phyloP scores from a whole-genome alignment of 2,329 filamentous ascomycete genomes.

The Trichoderma guizhouense region DNA sequence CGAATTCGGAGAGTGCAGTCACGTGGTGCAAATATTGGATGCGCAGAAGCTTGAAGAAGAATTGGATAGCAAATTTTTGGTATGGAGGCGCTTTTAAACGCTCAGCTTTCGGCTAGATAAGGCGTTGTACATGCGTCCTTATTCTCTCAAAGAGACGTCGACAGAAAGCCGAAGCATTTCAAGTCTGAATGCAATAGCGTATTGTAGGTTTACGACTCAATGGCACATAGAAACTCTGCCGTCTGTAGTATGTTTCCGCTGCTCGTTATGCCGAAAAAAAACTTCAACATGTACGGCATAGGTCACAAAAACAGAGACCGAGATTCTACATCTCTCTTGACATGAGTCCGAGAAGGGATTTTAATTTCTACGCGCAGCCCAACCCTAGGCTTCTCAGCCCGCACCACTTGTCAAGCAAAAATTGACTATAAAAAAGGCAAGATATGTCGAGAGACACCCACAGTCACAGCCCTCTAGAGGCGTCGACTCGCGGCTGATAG shows the following conservation, averaged over 20 bases:
- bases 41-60: not conserved
- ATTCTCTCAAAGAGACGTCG: not conserved
- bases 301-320: not conserved
- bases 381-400: not conserved
- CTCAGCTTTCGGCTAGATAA: not conserved
- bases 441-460: constrained; percentile 36
- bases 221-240: not conserved
- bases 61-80: not conserved
- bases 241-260: not conserved
- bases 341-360: not conserved
- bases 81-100: not conserved
- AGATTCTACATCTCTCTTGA: not conserved
- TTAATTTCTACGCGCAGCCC: not conserved
- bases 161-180: not conserved
- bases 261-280: not conserved
- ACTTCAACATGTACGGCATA: not conserved
- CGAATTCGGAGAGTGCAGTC: not conserved
- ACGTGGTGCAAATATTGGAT: constrained; percentile 12
- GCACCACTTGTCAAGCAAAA: not conserved
- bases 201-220: not conserved
- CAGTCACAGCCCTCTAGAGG: constrained; percentile 45
- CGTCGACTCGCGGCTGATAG: constrained; percentile 40
- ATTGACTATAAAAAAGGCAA: not conserved
- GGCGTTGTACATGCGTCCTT: not conserved
- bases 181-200: too few species aligned